Base-by-base conservation (phyloP, 805 yeast species). In the Candida chilensis region DNA sequence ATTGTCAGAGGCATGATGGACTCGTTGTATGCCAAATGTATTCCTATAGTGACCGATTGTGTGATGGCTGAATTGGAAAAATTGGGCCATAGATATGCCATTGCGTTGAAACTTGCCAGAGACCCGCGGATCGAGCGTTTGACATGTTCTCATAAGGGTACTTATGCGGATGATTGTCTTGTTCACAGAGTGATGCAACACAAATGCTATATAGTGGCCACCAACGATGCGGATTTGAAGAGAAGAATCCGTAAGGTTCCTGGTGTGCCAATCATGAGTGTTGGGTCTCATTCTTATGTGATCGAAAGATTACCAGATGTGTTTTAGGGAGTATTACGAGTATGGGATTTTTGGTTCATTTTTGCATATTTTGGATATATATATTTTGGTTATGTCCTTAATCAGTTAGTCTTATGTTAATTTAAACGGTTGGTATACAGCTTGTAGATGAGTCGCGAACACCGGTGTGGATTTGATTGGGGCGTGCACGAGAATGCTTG, bases 11-110 rank as follows among this genome's bases (percentile, higher is more conserved):
- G 96, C 9, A 81, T 92, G 81, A 90, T 92, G 97, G 97, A 90
- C 53, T 72, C 94, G 35, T 61, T 90, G 24, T 80, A 80, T 50
- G 98, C 98, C 27, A 86, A 92, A 50, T 87, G 96, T 64, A 85
- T 90, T 28, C 97, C 97, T 9, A 73, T 88, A 30, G 79, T 92
- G 27, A 92, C 98, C 3, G 98, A 92, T 55, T 92, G 98, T 62
- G 98, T 92, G 15, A 74, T 92, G 80, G 98, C 98, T 0, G 98
- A 92, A 64, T 66, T 92, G 54, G 98, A 92, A 47, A 92, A 92
- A 52, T 64, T 92, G 35, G 98, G 98, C 0, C 95, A 95, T 17
- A 85, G 80, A 51, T 92, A 83, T 55, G 71, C 97, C 49, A 92
- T 92, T 39, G 98, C 98, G 0, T 66, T 92, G 41, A 77, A 81